Conservation (phyloP, 768 basidiomycete genomes). For the Russula abietina region DNA sequence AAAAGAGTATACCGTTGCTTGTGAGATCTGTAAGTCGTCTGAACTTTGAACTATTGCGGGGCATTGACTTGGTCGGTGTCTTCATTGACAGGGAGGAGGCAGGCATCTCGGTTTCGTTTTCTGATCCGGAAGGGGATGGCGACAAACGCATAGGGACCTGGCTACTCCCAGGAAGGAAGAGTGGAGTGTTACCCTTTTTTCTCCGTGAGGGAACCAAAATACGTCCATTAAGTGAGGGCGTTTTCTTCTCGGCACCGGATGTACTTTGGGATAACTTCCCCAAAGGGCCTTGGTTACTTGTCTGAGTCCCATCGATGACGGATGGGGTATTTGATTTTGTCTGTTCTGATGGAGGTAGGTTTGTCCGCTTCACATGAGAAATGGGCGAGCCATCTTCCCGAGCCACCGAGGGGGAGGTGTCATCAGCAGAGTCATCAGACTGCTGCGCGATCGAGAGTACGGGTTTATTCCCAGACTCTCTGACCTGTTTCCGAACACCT, state of each 20-base stretch:
- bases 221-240: not conserved
- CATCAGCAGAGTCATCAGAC: not conserved
- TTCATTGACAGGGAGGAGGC: constrained; percentile 1
- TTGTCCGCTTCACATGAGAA: constrained; percentile 13
- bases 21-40: constrained; percentile 16
- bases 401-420: not conserved
- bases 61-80: constrained; percentile 2
- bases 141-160: constrained; percentile 10
- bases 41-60: not conserved
- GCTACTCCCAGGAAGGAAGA: constrained; percentile 24
- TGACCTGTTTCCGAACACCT: not conserved
- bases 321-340: not conserved
- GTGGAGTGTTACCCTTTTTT: not conserved
- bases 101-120: constrained; percentile 10
- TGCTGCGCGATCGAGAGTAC: not conserved
- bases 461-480: not conserved
- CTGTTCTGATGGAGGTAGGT: not conserved
- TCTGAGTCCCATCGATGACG: constrained; percentile 5
- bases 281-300: constrained; percentile 9
- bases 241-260: not conserved
- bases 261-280: not conserved
- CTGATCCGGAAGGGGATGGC: constrained; percentile 11
- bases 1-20: constrained; percentile 14
- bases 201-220: not conserved
- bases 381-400: constrained; percentile 2